Conservation (phyloP, 2,329 filamentous ascomycete genomes). For the Periconia sp. region DNA sequence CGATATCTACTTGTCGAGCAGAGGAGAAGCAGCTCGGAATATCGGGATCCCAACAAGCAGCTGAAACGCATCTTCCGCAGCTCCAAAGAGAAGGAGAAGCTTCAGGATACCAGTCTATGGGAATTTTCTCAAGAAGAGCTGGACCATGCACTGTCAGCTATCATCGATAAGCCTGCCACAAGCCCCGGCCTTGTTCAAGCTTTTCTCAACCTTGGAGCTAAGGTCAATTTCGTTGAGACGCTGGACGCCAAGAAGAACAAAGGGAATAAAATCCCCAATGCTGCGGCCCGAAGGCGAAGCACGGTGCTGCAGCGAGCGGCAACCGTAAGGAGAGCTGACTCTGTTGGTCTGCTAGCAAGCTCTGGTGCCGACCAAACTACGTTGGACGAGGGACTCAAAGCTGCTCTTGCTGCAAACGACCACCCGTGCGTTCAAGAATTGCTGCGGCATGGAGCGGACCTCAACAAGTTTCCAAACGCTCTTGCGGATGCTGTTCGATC, state of each 20-base stretch:
- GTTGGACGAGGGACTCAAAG: conserved; percentile 40
- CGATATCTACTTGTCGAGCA: conserved; percentile 38
- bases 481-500: conserved; percentile 39
- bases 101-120: conserved; percentile 32
- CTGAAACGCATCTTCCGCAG: conserved; percentile 44
- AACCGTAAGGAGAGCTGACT: conserved; percentile 34
- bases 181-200: conserved; percentile 41
- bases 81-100: conserved; percentile 43
- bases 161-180: conserved; percentile 36
- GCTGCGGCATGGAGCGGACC: conserved; percentile 41
- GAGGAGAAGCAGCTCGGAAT: conserved; percentile 36
- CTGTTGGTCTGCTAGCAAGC: conserved; percentile 38
- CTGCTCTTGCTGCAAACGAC: conserved; percentile 39
- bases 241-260: conserved; percentile 28
- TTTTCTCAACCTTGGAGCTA: conserved; percentile 40
- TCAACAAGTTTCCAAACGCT: conserved; percentile 37
- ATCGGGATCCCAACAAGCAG: conserved; percentile 33
- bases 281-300: conserved; percentile 35
- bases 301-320: conserved; percentile 44
- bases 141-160: conserved; percentile 40
- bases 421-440: conserved; percentile 40
- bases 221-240: conserved; percentile 38
- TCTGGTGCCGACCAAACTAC: conserved; percentile 44
- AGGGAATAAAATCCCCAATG: conserved; percentile 23
- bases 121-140: conserved; percentile 44